These are phyloP conservation scores for Ophiostoma novo-ulmi DNA, from an alignment of 2,329 filamentous ascomycete species.

Conservation along the genomic window DNA sequence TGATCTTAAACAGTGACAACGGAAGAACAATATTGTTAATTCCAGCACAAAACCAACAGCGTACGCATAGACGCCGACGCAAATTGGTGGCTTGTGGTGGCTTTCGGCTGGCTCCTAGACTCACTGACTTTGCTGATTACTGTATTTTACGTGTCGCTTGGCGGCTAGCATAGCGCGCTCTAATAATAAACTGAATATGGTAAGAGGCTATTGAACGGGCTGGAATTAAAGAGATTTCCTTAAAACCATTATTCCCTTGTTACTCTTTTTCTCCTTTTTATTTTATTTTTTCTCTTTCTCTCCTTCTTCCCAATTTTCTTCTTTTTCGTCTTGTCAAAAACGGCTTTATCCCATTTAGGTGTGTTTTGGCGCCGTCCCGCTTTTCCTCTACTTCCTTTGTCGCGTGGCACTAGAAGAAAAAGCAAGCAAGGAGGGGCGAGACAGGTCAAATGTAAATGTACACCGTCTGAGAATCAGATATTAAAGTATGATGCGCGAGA, in stretches of 20 bases:
- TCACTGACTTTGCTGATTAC: neutral
- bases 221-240: neutral
- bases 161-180: neutral
- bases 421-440: slow-evolving; percentile 1
- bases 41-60: neutral
- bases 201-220: neutral
- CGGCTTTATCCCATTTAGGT: slow-evolving; percentile 12
- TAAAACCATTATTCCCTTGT: neutral
- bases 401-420: slow-evolving; percentile 13
- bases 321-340: slow-evolving; percentile 1
- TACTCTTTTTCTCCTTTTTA: neutral
- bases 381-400: slow-evolving; percentile 2
- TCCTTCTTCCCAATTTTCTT: neutral
- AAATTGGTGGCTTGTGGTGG: neutral
- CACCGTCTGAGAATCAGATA: neutral
- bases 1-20: neutral
- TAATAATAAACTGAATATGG: neutral
- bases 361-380: slow-evolving; percentile 15
- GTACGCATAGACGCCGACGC: neutral
- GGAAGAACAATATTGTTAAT: neutral
- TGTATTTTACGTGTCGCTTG: neutral
- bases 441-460: neutral
- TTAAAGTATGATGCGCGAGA: neutral
- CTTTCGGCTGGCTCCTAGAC: neutral
- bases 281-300: neutral